Evolutionary conservation across 2,329 filamentous ascomycete species (phyloP).

Genomic region (Trichoderma hamatum): DNA sequence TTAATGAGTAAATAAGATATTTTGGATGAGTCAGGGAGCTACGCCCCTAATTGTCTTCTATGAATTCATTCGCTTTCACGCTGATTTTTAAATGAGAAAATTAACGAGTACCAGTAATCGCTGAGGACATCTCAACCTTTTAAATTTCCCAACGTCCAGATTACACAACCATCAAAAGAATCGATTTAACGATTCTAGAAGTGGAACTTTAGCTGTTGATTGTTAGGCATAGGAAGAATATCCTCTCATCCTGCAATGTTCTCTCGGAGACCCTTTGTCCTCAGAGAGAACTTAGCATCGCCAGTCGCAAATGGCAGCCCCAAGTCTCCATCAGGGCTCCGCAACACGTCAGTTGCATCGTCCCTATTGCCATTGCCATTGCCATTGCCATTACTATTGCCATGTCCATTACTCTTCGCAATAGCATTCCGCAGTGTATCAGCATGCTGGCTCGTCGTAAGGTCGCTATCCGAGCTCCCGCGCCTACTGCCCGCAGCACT

Average conservation of each 20-base stretch:
- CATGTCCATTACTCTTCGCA: conserved; percentile 33
- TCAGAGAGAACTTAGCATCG: conserved; percentile 52
- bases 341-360: background rate
- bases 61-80: background rate
- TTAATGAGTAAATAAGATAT: background rate
- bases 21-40: background rate
- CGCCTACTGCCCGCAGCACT: conserved; percentile 45
- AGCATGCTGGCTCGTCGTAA: conserved; percentile 39
- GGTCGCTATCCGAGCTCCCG: conserved; percentile 50
- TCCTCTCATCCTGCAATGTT: conserved; percentile 35
- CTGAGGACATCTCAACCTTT: background rate
- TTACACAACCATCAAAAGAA: background rate
- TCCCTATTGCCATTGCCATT: conserved; percentile 5
- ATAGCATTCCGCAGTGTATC: conserved; percentile 48
- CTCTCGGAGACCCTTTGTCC: conserved; percentile 61
- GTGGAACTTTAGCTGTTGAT: background rate
- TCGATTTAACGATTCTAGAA: background rate
- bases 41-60: background rate
- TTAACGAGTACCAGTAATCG: background rate
- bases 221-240: background rate
- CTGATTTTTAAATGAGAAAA: background rate
- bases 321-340: conserved; percentile 34
- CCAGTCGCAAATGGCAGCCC: conserved; percentile 52
- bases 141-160: background rate
- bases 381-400: conserved; percentile 6